These are phyloP conservation scores for Euclidium syriacum DNA, from an alignment of 345 rosid genomes.

Conservation along the genomic window DNA sequence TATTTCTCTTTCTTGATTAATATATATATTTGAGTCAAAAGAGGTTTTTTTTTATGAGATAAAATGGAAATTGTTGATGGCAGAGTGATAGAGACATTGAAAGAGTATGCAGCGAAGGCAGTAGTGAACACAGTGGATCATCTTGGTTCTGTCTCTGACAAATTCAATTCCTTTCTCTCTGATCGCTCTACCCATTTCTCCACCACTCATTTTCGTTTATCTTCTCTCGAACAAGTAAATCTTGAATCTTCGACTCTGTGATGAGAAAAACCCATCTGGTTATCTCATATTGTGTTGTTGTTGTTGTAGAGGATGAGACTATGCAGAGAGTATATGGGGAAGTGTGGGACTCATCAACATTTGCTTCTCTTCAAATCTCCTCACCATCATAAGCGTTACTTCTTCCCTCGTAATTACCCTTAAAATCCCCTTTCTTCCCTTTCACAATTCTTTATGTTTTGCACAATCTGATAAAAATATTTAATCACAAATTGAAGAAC, in stretches of 20 bases:
- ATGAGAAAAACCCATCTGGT: not conserved
- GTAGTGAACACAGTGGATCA: conserved; percentile 78
- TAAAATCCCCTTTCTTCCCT: not conserved
- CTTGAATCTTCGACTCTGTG: not conserved
- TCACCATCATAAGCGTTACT: conserved; percentile 56
- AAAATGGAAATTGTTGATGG: not conserved
- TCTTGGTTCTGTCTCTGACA: conserved; percentile 76
- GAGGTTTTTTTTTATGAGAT: no score
- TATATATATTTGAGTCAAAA: no score
- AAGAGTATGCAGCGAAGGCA: conserved; percentile 71
- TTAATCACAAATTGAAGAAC: conserved; percentile 31
- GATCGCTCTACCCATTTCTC: conserved; percentile 48
- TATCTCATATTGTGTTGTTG: conserved; percentile 1
- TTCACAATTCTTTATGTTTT: not conserved
- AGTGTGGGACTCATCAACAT: conserved; percentile 49
- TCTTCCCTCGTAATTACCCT: conserved; percentile 52
- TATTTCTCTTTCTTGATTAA: not conserved
- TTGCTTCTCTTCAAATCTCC: conserved; percentile 40
- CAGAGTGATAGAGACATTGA: conserved; percentile 63
- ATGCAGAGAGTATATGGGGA: conserved; percentile 46
- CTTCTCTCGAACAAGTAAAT: conserved; percentile 54
- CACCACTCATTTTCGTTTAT: conserved; percentile 44
- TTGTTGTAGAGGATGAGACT: conserved; percentile 45
- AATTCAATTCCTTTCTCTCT: conserved; percentile 46
- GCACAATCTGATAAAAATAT: not conserved